Percentiles rank a stretch among this genome's conserved stretches.
Evolutionary conservation across 768 basidiomycete genomes (phyloP).

Genomic region (Phylloporus arenicola): DNA sequence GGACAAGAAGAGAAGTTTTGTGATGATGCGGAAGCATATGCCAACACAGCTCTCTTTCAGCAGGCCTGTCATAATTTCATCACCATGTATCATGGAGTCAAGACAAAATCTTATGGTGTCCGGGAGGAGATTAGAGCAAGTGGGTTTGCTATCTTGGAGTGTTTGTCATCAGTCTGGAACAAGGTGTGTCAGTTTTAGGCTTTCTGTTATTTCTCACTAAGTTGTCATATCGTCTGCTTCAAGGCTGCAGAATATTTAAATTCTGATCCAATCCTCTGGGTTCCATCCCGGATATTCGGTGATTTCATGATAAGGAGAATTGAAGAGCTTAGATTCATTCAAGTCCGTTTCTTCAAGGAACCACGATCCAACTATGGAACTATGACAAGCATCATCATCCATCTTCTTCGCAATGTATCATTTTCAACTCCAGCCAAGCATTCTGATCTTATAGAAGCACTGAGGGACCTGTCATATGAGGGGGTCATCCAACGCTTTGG

Average conservation of each 20-base stretch:
- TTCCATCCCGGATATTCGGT: not conserved
- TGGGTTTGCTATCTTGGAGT: not conserved
- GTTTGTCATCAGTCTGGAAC: not conserved
- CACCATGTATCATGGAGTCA: not conserved
- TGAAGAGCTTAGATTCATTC: not conserved
- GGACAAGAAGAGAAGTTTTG: constrained; percentile 7
- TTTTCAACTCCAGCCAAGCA: constrained; percentile 1
- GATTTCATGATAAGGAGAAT: constrained; percentile 2
- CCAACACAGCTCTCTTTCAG: not conserved
- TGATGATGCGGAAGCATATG: constrained; percentile 1
- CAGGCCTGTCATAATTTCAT: not conserved
- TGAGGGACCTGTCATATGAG: constrained; percentile 2
- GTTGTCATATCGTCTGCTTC: too few species aligned
- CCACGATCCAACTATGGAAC: constrained; percentile 1
- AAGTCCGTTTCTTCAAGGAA: constrained; percentile 4
- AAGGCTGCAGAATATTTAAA: constrained; percentile 5
- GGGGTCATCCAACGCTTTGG: constrained; percentile 2
- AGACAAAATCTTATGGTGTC: not conserved
- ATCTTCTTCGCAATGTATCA: constrained; percentile 3
- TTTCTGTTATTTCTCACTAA: too few species aligned
- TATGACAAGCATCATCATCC: constrained; percentile 4
- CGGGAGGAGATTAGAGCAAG: constrained; percentile 4
- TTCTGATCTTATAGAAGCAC: not conserved
- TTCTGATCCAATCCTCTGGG: constrained; percentile 4
- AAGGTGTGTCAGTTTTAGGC: not conserved